Evolutionary conservation across 2,329 filamentous ascomycete species (phyloP).

Genomic region (Trichophyton rubrum): DNA sequence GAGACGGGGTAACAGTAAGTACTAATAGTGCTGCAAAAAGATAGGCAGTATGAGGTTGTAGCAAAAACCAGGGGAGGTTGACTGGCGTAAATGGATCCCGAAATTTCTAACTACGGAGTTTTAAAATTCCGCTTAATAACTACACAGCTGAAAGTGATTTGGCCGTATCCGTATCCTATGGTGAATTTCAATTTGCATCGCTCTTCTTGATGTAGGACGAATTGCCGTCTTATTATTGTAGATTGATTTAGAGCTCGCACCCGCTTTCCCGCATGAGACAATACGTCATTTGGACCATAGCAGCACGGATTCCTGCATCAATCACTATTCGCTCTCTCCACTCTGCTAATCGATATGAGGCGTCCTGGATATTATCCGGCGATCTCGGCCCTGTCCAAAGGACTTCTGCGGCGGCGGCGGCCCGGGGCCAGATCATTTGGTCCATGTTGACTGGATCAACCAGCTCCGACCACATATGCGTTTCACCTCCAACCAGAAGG

Average conservation of each 20-base stretch:
- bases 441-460: constrained; percentile 67
- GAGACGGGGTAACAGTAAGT: too few relatives aligned
- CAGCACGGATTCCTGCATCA: constrained; percentile 50
- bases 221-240: too few relatives aligned
- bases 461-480: constrained; percentile 68
- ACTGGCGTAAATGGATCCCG: too few relatives aligned
- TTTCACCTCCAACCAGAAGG: constrained; percentile 68
- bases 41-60: too few relatives aligned
- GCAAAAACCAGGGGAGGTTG: too few relatives aligned
- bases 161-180: too few relatives aligned
- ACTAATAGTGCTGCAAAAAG: too few relatives aligned
- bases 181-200: too few relatives aligned
- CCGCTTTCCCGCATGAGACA: constrained; percentile 38
- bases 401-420: constrained; percentile 61
- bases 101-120: too few relatives aligned
- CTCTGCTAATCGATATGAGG: constrained; percentile 54
- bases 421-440: constrained; percentile 64
- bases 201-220: too few relatives aligned
- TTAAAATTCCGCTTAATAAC: too few relatives aligned
- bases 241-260: constrained; percentile 6
- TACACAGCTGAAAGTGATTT: too few relatives aligned
- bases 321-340: constrained; percentile 61
- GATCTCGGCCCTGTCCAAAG: constrained; percentile 57
- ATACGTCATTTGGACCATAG: constrained; percentile 59
- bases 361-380: constrained; percentile 40